Evolutionary conservation across 2,329 filamentous ascomycete genomes (phyloP), one percentile per base, ranked within the genome.

Genomic region (Chaetomium olivaceum): DNA sequence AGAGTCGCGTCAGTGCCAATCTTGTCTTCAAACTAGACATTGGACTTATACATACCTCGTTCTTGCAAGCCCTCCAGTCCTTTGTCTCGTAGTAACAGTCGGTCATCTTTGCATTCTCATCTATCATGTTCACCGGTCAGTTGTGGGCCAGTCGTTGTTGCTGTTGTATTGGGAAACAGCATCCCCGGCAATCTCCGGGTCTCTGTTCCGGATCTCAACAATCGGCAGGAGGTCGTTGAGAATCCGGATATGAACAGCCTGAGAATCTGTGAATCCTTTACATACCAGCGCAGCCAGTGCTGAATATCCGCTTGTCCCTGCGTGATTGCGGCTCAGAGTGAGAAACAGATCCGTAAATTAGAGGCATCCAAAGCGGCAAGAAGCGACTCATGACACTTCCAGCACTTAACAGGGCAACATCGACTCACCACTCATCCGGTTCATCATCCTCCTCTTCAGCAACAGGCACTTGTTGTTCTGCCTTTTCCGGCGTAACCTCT

Each of bases 291-390:
- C 94, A 98, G 65, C 94, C 95, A 2, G 94, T 98, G 82, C 92
- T 97, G 82, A 92, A 96, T 78, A 98, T 98, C 76, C 95, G 86
- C 85, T 97, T 94, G 82, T 98, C 93, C 94, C 94, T 98, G 76
- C 66, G 72, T 50, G 64, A 68, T 67, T 64, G 27, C 50, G 48
- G n/a, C 71, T 67, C 71, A 71, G 72, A 73, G 65, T 69, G 63
- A 66, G 61, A 52, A 48, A 7, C 2, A 23, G 8, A 57, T 67
- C 57, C 27, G n/a, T n/a, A 65, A 36, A 39, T 58, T 43, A 23
- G 27, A n/a, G 27, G 27, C 12, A 43, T 16, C 14, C n/a, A 14
- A n/a, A 11, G 29, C 58, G 46, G 58, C 21, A 60, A 60, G 19
- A 1, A 52, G 27, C 58, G 29, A 48, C 58, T 39, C 36, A 19